Evolutionary conservation across 306 rosid species (phyloP).

Genomic region (Styphnolobium japonicum): DNA sequence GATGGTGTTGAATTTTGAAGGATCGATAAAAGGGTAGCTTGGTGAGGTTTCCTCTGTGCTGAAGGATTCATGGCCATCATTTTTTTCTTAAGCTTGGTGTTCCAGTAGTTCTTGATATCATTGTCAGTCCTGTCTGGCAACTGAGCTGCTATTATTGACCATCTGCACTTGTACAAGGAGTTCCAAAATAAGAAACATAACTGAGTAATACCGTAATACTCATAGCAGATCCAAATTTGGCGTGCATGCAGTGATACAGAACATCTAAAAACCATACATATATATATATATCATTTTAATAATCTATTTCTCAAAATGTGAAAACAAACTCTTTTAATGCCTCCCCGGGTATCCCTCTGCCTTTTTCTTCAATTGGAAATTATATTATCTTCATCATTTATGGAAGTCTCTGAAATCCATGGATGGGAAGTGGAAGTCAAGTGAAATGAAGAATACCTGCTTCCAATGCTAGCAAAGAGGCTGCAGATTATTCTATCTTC

Average conservation of each 20-base stretch:
- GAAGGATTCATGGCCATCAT: slow-evolving; percentile 37
- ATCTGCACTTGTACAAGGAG: slow-evolving; percentile 44
- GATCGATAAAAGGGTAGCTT: slow-evolving; percentile 28
- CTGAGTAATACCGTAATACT: background rate
- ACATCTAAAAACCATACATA: background rate
- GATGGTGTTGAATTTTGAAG: slow-evolving; percentile 41
- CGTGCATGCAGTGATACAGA: slow-evolving; percentile 6
- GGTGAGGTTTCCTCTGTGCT: slow-evolving; percentile 37
- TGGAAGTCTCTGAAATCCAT: background rate
- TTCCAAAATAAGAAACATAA: background rate
- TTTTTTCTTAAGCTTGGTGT: slow-evolving; percentile 93
- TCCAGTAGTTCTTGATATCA: slow-evolving; percentile 93
- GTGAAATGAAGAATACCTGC: slow-evolving; percentile 43
- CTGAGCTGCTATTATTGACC: slow-evolving; percentile 94
- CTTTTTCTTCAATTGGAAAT: background rate
- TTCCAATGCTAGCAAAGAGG: slow-evolving; percentile 70
- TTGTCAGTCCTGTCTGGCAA: slow-evolving; percentile 89
- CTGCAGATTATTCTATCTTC: slow-evolving; percentile 61
- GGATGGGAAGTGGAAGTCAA: background rate
- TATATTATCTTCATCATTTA: background rate
- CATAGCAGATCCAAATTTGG: slow-evolving; percentile 26
- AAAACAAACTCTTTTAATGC: background rate
- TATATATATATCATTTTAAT: background rate
- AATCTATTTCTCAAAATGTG: background rate
- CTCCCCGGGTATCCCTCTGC: background rate